Evolutionary conservation across 169 alveolate genomes (phyloP), one percentile per base, ranked within the genome.

Genomic region (Plasmodium fragile): DNA sequence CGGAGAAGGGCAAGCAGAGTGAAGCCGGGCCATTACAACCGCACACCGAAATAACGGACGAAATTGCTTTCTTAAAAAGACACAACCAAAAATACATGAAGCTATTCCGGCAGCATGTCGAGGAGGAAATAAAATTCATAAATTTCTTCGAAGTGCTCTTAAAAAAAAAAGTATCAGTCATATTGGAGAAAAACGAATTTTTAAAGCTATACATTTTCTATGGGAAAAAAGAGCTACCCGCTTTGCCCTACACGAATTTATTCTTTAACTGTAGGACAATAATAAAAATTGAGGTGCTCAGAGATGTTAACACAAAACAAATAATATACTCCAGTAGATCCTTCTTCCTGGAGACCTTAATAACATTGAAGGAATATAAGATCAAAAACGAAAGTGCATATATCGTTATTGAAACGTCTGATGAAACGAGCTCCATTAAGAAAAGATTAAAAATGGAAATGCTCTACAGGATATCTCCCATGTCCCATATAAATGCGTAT

Each of bases 371-470:
- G 80, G 93, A 85, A 22, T 85, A 85, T 52, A 85, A 85, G 75
- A 49, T 85, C 22, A 85, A 53, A 53, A 85, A 85, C 80, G 84
- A 85, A 32, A 85, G 93, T 65, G 93, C 93, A 4, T 85, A 73
- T 43, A 72, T 85, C 22, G 41, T 75, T n/a, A 85, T 85, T 28
- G 93, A 85, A 73, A 85, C 93, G 2, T 73, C 93, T 0, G 84
- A 85, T 85, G 93, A 85, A 85, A 85, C 22, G 22, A 85, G 85
- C 41, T 34, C 93, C 16, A 85, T 73, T 4, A 85, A 85, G 59
- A 85, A 85, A n/a, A 85, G 85, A 85, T 43, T 85, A n/a, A 85
- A 85, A 73, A 73, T 85, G 84, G 93, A 85, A 36, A 85, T 85
- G 85, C 70, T 85, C 30, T 53, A 73, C 70, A 72, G 59, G 34